Percentiles rank a stretch among this genome's conserved stretches.
Conservation (phyloP, 2,329 filamentous ascomycete genomes). For the Dactylonectria macrodidyma region DNA sequence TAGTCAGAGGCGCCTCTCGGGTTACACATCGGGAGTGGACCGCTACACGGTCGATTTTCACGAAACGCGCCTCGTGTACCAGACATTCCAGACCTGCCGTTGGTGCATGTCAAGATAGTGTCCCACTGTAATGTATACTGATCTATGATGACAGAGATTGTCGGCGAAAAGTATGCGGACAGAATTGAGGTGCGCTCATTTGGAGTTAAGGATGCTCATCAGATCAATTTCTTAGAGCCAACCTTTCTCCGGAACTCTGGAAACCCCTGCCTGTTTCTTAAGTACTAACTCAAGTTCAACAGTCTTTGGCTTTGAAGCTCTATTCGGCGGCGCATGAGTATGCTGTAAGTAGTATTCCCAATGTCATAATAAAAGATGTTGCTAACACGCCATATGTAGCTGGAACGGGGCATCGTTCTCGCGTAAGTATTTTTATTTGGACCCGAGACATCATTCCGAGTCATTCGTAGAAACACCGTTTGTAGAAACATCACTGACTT, state of each 20-base stretch:
- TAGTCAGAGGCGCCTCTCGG: background rate
- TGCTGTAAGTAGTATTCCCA: constrained; percentile 27
- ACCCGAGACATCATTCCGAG: background rate
- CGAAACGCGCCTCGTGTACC: too few relatives aligned
- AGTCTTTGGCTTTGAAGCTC: constrained; percentile 29
- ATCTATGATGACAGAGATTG: constrained; percentile 45
- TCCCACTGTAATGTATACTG: background rate
- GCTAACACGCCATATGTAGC: constrained; percentile 8
- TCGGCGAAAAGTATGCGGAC: constrained; percentile 49
- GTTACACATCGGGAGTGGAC: background rate
- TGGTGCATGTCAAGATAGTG: too few relatives aligned
- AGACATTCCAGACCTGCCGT: too few relatives aligned
- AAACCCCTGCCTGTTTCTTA: background rate
- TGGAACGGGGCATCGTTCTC: constrained; percentile 42
- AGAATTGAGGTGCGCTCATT: constrained; percentile 46
- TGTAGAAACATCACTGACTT: constrained; percentile 35
- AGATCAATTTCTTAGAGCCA: background rate
- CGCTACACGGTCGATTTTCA: too few relatives aligned
- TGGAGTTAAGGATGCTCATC: constrained; percentile 12
- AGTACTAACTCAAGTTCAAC: background rate
- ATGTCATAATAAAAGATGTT: background rate
- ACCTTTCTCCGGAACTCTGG: background rate
- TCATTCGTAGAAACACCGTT: background rate
- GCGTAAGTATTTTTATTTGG: constrained; percentile 10
- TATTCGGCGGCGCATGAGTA: constrained; percentile 46